A percentile compares a stretch with the other conserved stretches of the same genome.
phyloP scores from a whole-genome alignment of 257 asterid genomes.

The Ligustrum vulgare region DNA sequence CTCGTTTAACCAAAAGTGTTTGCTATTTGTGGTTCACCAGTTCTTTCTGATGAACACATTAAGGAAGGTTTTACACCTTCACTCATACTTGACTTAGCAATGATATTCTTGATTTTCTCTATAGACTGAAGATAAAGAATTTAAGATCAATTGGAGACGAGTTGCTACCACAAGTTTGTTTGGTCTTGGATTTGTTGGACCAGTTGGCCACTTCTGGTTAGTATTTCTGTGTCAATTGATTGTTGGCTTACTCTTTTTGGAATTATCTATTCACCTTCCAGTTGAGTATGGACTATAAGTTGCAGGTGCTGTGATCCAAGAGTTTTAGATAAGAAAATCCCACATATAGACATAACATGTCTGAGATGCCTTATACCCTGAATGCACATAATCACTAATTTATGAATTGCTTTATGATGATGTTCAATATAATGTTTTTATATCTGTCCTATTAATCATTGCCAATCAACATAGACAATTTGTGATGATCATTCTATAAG shows the following conservation, averaged over 20 bases:
- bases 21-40: neutral
- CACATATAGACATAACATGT: neutral
- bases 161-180: constrained; percentile 80
- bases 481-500: neutral
- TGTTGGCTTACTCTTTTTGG: neutral
- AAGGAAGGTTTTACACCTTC: neutral
- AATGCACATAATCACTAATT: constrained; percentile 4
- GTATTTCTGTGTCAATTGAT: constrained; percentile 27
- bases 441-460: neutral
- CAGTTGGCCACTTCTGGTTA: constrained; percentile 90
- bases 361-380: neutral
- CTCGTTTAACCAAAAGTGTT: neutral
- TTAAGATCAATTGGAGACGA: constrained; percentile 80
- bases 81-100: neutral
- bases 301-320: neutral
- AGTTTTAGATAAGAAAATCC: constrained; percentile 9
- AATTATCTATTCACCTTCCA: neutral
- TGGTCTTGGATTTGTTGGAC: constrained; percentile 91
- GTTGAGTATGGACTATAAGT: constrained; percentile 7
- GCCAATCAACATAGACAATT: neutral
- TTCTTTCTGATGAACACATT: neutral
- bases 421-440: constrained; percentile 5
- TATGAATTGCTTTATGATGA: constrained; percentile 1
- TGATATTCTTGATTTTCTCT: constrained; percentile 3
- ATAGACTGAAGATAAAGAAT: constrained; percentile 57